Base-by-base conservation (phyloP, 805 yeast species). In the Wickerhamomyces bisporus region DNA sequence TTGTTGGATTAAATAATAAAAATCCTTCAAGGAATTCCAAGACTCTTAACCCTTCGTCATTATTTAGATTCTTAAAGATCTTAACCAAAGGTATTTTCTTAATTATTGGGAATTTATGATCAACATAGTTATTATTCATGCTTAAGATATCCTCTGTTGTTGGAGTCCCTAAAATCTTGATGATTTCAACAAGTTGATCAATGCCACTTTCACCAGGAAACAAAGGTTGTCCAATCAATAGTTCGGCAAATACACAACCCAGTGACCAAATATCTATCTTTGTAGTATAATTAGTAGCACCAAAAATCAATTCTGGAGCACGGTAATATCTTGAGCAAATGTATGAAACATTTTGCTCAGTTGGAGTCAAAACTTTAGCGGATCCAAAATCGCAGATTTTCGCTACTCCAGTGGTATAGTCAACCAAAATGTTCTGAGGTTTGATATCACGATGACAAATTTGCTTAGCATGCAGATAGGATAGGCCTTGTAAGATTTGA, bases 121-220 rank as follows among this genome's bases (percentile, higher is more conserved):
- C 98, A 82, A 87, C 86, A 65, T 91, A 93, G 61, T 87, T 89
- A 36, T 96, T 95, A 63, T 91, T 91, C 98, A 91, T 93, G 44
- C 88, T 76, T 57, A 80, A 76, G 49, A 91, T 91, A 62, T 91
- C 96, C 34, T 88, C 96, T 41, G 84, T 78, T 14, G 94, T 72
- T 7, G 98, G 98, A 1, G 98, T 91, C 13, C 98, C 98, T 57
- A 93, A 71, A 19, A 91, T 86, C 64, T 93, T 93, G 60, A 91
- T 91, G 51, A 91, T 91, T 62, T 91, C 98, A 15, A 91, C 98
- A 53, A 91, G 74, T 63, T 93, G 98, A 61, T 93, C 98, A 42
- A 93, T 91, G 27, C 98, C 98, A 43, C 89, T 81, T 60, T 93
- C 98, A 32, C 98, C 98, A 11, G 98, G 98, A 66, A 93, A 93